These are phyloP conservation scores for Tetrapisispora nanseiensis DNA, from an alignment of 805 yeast genomes.

Conservation along the genomic window DNA sequence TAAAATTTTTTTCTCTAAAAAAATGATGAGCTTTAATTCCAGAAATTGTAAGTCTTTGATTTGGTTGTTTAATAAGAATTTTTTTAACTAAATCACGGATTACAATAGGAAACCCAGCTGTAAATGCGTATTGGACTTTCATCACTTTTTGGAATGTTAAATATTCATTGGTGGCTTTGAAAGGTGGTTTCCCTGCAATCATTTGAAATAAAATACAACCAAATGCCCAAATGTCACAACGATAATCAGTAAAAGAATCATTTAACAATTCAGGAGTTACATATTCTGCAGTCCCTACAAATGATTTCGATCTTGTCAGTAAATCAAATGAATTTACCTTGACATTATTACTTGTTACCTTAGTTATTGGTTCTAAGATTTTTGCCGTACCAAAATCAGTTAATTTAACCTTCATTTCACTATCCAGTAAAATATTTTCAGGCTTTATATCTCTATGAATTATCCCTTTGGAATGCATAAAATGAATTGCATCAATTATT, in stretches of 20 bases:
- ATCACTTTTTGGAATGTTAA: constrained; percentile 73
- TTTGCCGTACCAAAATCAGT: constrained; percentile 86
- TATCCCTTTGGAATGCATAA: constrained; percentile 66
- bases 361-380: constrained; percentile 39
- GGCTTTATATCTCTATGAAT: constrained; percentile 80
- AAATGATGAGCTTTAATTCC: constrained; percentile 57
- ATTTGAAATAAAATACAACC: constrained; percentile 93
- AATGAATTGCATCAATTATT: constrained; percentile 59
- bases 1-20: constrained; percentile 47
- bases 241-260: constrained; percentile 72
- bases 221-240: constrained; percentile 98
- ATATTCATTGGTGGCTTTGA: constrained; percentile 75
- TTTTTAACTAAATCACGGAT: constrained; percentile 64
- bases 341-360: constrained; percentile 31
- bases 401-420: constrained; percentile 49
- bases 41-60: constrained; percentile 46
- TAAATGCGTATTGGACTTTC: constrained; percentile 70
- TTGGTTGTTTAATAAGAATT: constrained; percentile 54
- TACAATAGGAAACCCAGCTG: constrained; percentile 74
- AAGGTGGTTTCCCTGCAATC: constrained; percentile 89
- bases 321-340: constrained; percentile 38
- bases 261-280: constrained; percentile 74
- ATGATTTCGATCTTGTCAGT: constrained; percentile 64
- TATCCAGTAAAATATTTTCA: constrained; percentile 63
- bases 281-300: constrained; percentile 81